Base-by-base conservation (phyloP, 768 basidiomycete genomes). In the Mycena galopus region DNA sequence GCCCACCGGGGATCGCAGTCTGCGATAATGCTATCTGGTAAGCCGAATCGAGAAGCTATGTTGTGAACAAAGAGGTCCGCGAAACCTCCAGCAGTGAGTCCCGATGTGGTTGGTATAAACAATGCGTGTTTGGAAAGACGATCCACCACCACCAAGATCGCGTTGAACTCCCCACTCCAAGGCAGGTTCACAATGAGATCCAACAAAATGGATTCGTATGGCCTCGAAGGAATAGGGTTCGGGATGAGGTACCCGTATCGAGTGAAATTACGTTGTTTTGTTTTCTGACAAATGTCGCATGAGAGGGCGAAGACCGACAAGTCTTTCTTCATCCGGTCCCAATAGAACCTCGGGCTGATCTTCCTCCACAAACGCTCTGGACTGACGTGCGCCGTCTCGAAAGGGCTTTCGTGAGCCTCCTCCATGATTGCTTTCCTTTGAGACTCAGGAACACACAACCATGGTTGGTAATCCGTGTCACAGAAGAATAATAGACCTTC, bases 181-280 rank as follows among this genome's bases (percentile, higher is more conserved):
- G 79, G 79, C 5, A 80, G 73, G 17, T 80, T 73, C 11, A 73
- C 77, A 7, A 82, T 76, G 30, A 79, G 75, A 53, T 81, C 80
- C 67, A 81, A 73, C 0, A 67, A 71, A 6, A 81, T 78, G 4
- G 72, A 65, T 51, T 68, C 44, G 73, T 78, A 79, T 8, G 77
- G 79, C 2, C 61, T 32, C 0, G 29, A 2, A 2, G 77, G 80
- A 7, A 79, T 64, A 37, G 68, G 63, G 69, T 84, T 65, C 44
- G 77, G 77, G 56, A 77, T 59, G 55, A 83, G 64, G 12, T 72
- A 55, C 0, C 73, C 70, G 11, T 33, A 72, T 11, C n/a, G 8
- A 5, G 33, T 53, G 62, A 64, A 64, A 8, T 51, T 64, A 2
- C 62, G 2, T 0, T 30, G n/a, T n/a, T 64, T 64, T 2, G 16